Base-by-base conservation (phyloP, 2,329 filamentous ascomycete species). In the Ceratocystis huliohia region DNA sequence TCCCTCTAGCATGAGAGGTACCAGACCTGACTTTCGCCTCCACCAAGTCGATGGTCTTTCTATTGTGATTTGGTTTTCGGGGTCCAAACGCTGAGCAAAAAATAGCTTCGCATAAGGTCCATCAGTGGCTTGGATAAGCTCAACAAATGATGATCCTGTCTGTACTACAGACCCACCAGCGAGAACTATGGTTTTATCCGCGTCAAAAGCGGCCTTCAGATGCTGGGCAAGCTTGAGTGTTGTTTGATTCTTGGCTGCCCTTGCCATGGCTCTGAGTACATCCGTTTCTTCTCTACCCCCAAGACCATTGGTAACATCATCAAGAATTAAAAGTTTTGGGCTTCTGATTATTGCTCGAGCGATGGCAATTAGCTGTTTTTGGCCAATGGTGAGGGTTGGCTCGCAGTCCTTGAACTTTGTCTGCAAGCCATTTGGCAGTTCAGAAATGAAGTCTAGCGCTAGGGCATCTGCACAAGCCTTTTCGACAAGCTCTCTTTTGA, bases 281-380 rank as follows among this genome's bases (percentile, higher is more conserved):
- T 81, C 76, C 0, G 75, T 73, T 61, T 79, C 77, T 0, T 77
- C 73, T 17, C 77, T 73, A 1, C 74, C 73, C 62, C 77, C 76
- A 22, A 79, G 72, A 0, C 84, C 82, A 57, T 80, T 83, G 0
- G 86, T 88, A 0, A 85, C 85, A 73, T 88, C 86, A 68, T 88
- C 86, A 1, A 88, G 74, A 15, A 88, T 79, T 0, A 88, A 76
- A 37, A 88, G 82, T 57, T 74, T 75, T 1, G 77, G 76, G 41
- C 76, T 70, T 2, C 73, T 74, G n/a, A 79, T 72, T 57, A 79
- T 74, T 50, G 74, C 75, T n/a, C 77, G 73, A 1, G 76, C 76
- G 66, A 88, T 88, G 0, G 84, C 82, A 28, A 88, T 78, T 8
- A 85, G 78, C 70, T 88, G 85, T 59, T 84, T 79, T 70, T 88